These are phyloP conservation scores for Penicillium pulvis DNA, from an alignment of 495 filamentous ascomycete species.

Conservation along the genomic window DNA sequence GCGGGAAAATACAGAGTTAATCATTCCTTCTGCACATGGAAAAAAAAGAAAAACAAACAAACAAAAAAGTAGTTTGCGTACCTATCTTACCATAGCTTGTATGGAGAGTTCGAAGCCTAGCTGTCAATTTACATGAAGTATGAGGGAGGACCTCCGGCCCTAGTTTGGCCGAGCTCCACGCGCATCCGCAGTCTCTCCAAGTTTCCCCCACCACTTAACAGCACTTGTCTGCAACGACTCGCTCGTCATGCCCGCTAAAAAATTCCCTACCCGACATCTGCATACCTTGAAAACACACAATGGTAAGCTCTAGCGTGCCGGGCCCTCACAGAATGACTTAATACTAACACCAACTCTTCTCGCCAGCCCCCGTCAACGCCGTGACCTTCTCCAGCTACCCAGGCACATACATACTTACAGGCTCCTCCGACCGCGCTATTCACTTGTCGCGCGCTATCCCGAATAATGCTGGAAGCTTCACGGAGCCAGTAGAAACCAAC, in stretches of 20 bases:
- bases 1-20: constrained; percentile 34
- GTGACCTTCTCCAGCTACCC: constrained; percentile 44
- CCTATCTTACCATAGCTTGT: neutral
- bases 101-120: neutral
- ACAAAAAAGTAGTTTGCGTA: neutral
- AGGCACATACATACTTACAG: constrained; percentile 69
- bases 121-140: neutral
- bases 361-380: constrained; percentile 42
- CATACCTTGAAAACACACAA: constrained; percentile 52
- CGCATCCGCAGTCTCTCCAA: constrained; percentile 2
- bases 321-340: neutral
- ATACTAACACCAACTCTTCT: constrained; percentile 5
- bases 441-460: constrained; percentile 73
- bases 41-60: no score
- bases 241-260: constrained; percentile 34
- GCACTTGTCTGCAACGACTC: neutral
- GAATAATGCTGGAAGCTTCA: constrained; percentile 37
- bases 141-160: constrained; percentile 6
- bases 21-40: constrained; percentile 11
- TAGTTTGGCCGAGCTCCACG: constrained; percentile 10
- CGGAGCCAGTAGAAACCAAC: constrained; percentile 38
- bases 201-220: neutral
- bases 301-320: constrained; percentile 28
- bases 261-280: constrained; percentile 37
- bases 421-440: constrained; percentile 80